Base-by-base conservation (phyloP, 306 rosid genomes). In the Lablab purpureus region DNA sequence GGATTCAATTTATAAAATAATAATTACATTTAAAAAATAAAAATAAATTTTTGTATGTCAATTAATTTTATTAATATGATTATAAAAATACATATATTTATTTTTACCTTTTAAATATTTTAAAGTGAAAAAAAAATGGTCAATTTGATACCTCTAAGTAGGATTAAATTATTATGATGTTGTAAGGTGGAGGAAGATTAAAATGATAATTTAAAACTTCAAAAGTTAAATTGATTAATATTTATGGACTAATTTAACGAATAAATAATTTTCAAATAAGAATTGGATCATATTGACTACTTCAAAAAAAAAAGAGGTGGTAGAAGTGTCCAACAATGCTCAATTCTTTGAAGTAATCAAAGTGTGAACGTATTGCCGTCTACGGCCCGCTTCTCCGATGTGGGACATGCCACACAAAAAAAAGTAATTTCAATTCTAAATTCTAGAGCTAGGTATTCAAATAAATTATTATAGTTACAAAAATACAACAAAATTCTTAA, bases 291-390 rank as follows among this genome's bases (percentile, higher is more conserved):
- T 74, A 30, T 82, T 50, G 62, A 82, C 41, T 67, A 28, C 21
- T 58, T 68, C 47, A 34, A 68, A 34, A n/a, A n/a, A n/a, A n/a
- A n/a, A n/a, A n/a, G n/a, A 14, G 58, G 8, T 68, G 22, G 1
- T 68, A 59, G 56, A 69, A 82, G 40, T 67, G 66, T 58, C 10
- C 17, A 71, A 25, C 47, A 40, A 40, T 1, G 1, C 67, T 52
- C 32, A 81, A 0, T 2, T 23, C 18, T 17, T 32, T 14, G 18
- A 18, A 73, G 7, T 15, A 28, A 10, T 67, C 54, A 59, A n/a
- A 76, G 47, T 49, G 45, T 41, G 49, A 51, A 74, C 21, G 46
- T 41, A 69, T 78, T 86, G 92, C 88, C 90, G 92, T 84, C 25
- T 9, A 73, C 41, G 86, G 66, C 87, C 88, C 87, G 92, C 85